A percentile compares a stretch with the other conserved stretches of the same genome.
These are phyloP conservation scores for Starmerella vitae DNA, from an alignment of 805 yeast genomes.

Conservation along the genomic window DNA sequence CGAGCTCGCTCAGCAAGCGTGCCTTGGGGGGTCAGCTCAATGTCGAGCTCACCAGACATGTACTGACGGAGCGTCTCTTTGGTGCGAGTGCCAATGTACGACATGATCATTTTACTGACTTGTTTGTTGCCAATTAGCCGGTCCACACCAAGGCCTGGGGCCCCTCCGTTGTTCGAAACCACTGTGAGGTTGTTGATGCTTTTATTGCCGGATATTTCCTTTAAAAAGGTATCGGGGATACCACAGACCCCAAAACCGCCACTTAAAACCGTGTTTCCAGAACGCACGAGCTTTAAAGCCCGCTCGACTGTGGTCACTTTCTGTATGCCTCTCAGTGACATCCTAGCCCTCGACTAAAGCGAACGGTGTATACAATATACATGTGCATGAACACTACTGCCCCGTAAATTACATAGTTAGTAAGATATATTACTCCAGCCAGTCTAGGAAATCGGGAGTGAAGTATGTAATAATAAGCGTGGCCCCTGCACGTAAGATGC, in stretches of 20 bases:
- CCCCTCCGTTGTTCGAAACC: conserved; percentile 39
- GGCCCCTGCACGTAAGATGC: conserved; percentile 92
- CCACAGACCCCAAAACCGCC: conserved; percentile 42
- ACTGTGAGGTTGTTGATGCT: conserved; percentile 30
- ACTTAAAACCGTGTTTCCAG: conserved; percentile 29
- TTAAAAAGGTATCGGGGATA: conserved; percentile 34
- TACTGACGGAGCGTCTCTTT: conserved; percentile 32
- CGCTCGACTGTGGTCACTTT: conserved; percentile 17
- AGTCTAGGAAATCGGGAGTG: conserved; percentile 89
- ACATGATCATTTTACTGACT: conserved; percentile 33
- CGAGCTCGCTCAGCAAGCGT: conserved; percentile 38
- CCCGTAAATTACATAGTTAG: too few species aligned
- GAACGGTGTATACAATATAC: too few species aligned
- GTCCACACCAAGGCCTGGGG: conserved; percentile 34
- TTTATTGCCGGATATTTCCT: conserved; percentile 28
- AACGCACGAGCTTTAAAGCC: conserved; percentile 18
- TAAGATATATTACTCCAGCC: conserved; percentile 33
- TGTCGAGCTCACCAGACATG: conserved; percentile 33
- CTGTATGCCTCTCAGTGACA: too few species aligned
- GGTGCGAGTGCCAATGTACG: conserved; percentile 35
- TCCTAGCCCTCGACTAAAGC: too few species aligned
- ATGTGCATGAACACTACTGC: too few species aligned
- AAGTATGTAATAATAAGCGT: conserved; percentile 80
- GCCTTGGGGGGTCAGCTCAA: conserved; percentile 41
- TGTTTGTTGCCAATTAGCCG: conserved; percentile 33